A percentile compares a stretch with the other conserved stretches of the same genome.
Conservation (phyloP, 805 yeast genomes). For the Maudiozyma serrabonitensis region DNA sequence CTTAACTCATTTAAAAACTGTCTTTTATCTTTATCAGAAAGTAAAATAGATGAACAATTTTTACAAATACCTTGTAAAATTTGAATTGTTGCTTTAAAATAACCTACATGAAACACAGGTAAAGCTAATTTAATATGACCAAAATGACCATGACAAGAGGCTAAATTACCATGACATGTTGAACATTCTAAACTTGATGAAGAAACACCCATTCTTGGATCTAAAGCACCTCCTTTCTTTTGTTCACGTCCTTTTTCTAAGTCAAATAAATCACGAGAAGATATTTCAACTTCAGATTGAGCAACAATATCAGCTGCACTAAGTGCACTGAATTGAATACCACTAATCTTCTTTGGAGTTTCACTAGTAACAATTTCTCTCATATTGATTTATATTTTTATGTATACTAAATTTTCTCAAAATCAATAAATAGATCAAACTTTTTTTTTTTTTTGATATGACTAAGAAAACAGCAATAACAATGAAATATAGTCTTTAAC, state of each 20-base stretch:
- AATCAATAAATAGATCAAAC: no score
- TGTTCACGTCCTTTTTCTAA: slow-evolving; percentile 83
- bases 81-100: slow-evolving; percentile 81
- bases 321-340: slow-evolving; percentile 87
- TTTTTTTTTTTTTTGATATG: no score
- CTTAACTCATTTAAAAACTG: slow-evolving; percentile 69
- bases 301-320: slow-evolving; percentile 84
- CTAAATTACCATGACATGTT: slow-evolving; percentile 86
- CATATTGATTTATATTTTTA: slow-evolving; percentile 10
- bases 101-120: slow-evolving; percentile 97
- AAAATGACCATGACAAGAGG: slow-evolving; percentile 96
- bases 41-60: slow-evolving; percentile 66
- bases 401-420: no score
- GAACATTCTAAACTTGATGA: slow-evolving; percentile 76
- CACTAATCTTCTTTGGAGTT: slow-evolving; percentile 84
- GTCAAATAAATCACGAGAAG: slow-evolving; percentile 85
- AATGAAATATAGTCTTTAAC: no score
- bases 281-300: slow-evolving; percentile 89
- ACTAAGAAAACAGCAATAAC: no score
- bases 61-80: slow-evolving; percentile 89
- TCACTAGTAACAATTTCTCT: slow-evolving; percentile 48
- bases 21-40: slow-evolving; percentile 64
- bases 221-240: slow-evolving; percentile 78
- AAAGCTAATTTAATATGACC: slow-evolving; percentile 89
- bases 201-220: slow-evolving; percentile 88